Conservation (phyloP, 257 asterid species). For the Solanum paucissectum region DNA sequence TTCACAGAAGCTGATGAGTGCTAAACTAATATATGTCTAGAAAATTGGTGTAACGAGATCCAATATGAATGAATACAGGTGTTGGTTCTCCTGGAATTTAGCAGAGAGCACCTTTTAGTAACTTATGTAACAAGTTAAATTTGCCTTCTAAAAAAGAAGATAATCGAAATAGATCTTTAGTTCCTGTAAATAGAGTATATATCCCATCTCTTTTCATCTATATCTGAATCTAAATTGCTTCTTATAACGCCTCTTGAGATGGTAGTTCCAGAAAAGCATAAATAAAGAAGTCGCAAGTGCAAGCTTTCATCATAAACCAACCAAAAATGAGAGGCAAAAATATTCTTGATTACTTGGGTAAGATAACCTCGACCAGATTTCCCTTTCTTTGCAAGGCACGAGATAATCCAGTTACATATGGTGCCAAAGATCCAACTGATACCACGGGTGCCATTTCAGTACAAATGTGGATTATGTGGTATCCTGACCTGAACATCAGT, state of each 20-base stretch:
- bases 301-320: neutral
- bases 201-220: neutral
- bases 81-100: neutral
- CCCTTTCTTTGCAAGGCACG: conserved; percentile 68
- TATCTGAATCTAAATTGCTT: neutral
- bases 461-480: conserved; percentile 68
- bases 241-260: neutral
- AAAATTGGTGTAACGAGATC: neutral
- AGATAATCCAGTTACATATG: conserved; percentile 61
- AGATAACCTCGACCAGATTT: conserved; percentile 76
- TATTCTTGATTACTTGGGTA: conserved; percentile 64
- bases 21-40: neutral
- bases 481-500: conserved; percentile 38
- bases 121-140: neutral
- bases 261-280: neutral
- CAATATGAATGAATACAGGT: neutral
- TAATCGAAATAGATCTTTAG: neutral
- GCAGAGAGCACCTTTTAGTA: neutral
- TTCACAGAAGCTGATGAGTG: neutral
- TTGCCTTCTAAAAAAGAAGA: neutral
- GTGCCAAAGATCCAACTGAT: conserved; percentile 64
- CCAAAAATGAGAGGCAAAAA: neutral
- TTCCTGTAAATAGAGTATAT: neutral
- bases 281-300: neutral
- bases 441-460: conserved; percentile 87